Evolutionary conservation across 2,329 filamentous ascomycete genomes (phyloP).

Genomic region (Pseudopithomyces chartarum): DNA sequence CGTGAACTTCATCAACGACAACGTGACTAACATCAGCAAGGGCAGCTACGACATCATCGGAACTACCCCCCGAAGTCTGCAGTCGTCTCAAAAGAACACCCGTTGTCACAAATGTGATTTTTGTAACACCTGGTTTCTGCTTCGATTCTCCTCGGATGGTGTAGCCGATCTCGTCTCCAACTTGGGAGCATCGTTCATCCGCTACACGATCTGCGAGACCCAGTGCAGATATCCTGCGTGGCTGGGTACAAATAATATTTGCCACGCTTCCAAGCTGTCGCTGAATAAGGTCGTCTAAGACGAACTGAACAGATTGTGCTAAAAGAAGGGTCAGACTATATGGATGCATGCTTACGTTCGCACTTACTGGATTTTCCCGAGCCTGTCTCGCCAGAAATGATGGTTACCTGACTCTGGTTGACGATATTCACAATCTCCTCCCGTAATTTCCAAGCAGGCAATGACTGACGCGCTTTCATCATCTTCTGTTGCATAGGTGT

Average conservation of each 20-base stretch:
- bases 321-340: conserved; percentile 51
- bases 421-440: conserved; percentile 79
- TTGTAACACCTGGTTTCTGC: conserved; percentile 70
- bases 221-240: conserved; percentile 89
- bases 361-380: conserved; percentile 70
- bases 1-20: conserved; percentile 95
- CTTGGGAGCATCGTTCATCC: conserved; percentile 80
- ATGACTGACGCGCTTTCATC: conserved; percentile 69
- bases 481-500: conserved; percentile 73
- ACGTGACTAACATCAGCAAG: conserved; percentile 91
- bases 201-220: conserved; percentile 93
- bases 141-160: conserved; percentile 89
- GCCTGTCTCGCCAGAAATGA: conserved; percentile 95
- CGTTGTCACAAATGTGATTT: conserved; percentile 94
- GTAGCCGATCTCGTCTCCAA: conserved; percentile 91
- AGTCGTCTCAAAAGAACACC: conserved; percentile 88
- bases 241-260: conserved; percentile 95
- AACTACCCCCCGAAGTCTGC: conserved; percentile 83
- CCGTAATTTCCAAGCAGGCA: conserved; percentile 87
- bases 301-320: conserved; percentile 94
- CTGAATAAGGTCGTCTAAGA: conserved; percentile 87
- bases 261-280: conserved; percentile 74
- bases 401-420: conserved; percentile 80
- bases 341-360: too few relatives aligned
- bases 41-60: conserved; percentile 79